Percentiles rank a stretch among this genome's conserved stretches.
phyloP scores from a whole-genome alignment of 176 grass and related monocot species.

The Cenchrus fungigraminus region DNA sequence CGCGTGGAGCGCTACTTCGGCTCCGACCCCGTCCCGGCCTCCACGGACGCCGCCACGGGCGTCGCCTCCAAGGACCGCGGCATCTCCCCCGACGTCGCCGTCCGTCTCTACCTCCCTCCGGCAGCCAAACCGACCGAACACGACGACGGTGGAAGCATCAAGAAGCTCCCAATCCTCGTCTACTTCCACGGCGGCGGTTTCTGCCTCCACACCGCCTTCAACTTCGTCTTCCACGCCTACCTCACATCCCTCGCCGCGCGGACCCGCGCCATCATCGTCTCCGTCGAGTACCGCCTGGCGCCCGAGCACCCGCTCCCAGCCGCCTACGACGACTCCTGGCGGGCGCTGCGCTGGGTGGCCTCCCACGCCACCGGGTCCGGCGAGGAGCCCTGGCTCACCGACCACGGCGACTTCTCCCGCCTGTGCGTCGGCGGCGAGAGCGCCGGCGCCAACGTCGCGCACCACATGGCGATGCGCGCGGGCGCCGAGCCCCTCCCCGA shows the following conservation, averaged over 20 bases:
- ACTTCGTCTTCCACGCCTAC: constrained; percentile 50
- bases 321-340: constrained; percentile 54
- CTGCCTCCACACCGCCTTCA: constrained; percentile 56
- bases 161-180: constrained; percentile 54
- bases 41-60: constrained; percentile 41
- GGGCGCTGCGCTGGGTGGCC: constrained; percentile 55
- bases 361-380: constrained; percentile 34
- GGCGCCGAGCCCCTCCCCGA: constrained; percentile 18
- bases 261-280: constrained; percentile 48
- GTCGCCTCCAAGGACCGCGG: constrained; percentile 59
- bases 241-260: constrained; percentile 54
- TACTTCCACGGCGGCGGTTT: constrained; percentile 61
- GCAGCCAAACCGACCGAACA: neutral
- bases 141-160: neutral
- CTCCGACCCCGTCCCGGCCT: constrained; percentile 51
- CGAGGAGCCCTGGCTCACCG: constrained; percentile 53
- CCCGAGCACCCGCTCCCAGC: constrained; percentile 74
- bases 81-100: constrained; percentile 39
- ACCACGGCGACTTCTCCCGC: constrained; percentile 51
- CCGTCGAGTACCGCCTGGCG: constrained; percentile 75
- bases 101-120: constrained; percentile 64
- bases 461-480: constrained; percentile 54
- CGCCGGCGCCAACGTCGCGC: constrained; percentile 63
- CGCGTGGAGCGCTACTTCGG: constrained; percentile 55
- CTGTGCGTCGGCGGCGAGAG: constrained; percentile 64